phyloP scores from a whole-genome alignment of 352 stramenopile species.

The Globisporangium nodosum region DNA sequence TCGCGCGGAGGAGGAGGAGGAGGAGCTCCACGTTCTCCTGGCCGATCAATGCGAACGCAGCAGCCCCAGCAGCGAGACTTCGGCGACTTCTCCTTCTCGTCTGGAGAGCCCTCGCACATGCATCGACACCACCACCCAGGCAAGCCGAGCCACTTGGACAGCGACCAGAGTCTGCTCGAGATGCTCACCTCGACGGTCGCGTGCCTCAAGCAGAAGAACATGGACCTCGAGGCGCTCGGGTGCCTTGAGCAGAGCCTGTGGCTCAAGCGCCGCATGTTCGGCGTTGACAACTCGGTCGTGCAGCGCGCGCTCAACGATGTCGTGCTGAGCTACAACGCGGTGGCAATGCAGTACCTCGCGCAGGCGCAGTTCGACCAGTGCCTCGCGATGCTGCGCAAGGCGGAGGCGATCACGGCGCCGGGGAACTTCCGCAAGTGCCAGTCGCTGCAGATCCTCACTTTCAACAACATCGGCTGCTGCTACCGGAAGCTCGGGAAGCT shows the following conservation, averaged over 20 bases:
- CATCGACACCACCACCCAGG: neutral
- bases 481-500: slow-evolving; percentile 76
- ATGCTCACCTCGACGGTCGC: slow-evolving; percentile 68
- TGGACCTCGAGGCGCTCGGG: slow-evolving; percentile 69
- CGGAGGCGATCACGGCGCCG: slow-evolving; percentile 54
- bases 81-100: neutral
- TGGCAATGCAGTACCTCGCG: slow-evolving; percentile 68
- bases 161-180: slow-evolving; percentile 53
- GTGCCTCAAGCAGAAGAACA: slow-evolving; percentile 65
- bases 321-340: slow-evolving; percentile 66
- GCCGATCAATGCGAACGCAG: slow-evolving; percentile 4
- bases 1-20: slow-evolving; percentile 10
- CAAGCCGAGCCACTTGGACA: slow-evolving; percentile 25
- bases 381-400: slow-evolving; percentile 66
- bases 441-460: slow-evolving; percentile 75
- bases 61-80: neutral
- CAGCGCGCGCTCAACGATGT: slow-evolving; percentile 52
- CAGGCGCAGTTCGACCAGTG: slow-evolving; percentile 55
- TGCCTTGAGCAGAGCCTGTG: slow-evolving; percentile 72
- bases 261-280: slow-evolving; percentile 76
- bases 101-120: slow-evolving; percentile 3
- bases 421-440: slow-evolving; percentile 62
- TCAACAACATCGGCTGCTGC: slow-evolving; percentile 80
- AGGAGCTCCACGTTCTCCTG: slow-evolving; percentile 10
- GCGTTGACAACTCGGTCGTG: slow-evolving; percentile 49